A percentile compares a stretch with the other conserved stretches of the same genome.
Conservation (phyloP, 345 rosid genomes). For the Crucihimalaya himalaica region DNA sequence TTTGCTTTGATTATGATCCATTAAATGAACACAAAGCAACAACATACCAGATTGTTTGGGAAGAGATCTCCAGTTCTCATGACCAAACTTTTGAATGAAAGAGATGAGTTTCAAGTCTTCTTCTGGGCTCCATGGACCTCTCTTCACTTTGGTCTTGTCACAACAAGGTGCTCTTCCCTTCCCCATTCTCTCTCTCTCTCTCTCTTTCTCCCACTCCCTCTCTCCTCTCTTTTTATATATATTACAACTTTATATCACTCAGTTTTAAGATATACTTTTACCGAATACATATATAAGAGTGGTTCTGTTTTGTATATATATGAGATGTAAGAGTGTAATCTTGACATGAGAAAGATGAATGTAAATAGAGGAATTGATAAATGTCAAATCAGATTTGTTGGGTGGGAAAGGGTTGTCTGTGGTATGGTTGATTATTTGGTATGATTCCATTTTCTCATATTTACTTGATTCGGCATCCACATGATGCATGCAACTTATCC, state of each 20-base stretch:
- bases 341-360: slow-evolving; percentile 31
- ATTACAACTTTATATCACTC: slow-evolving; percentile 14
- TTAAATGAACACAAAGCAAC: slow-evolving; percentile 12
- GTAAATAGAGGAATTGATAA: slow-evolving; percentile 26
- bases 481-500: slow-evolving; percentile 29
- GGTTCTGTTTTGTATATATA: slow-evolving; percentile 17
- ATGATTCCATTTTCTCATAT: slow-evolving; percentile 34
- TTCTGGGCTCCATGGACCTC: slow-evolving; percentile 96
- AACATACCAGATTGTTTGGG: slow-evolving; percentile 63
- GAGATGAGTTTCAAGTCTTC: slow-evolving; percentile 84
- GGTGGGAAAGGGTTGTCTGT: slow-evolving; percentile 35
- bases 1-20: slow-evolving; percentile 18
- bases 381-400: slow-evolving; percentile 44
- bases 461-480: slow-evolving; percentile 26
- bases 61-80: slow-evolving; percentile 72
- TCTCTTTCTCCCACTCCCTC: background rate
- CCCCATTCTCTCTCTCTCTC: slow-evolving; percentile 48
- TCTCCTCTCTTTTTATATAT: background rate
- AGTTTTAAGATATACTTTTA: slow-evolving; percentile 19
- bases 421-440: slow-evolving; percentile 39
- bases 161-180: slow-evolving; percentile 96
- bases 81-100: slow-evolving; percentile 69
- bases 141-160: slow-evolving; percentile 85
- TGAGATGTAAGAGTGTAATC: slow-evolving; percentile 17
- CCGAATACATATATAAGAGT: background rate